Conservation (phyloP, 768 basidiomycete genomes). For the Gautieria morchelliformis region DNA sequence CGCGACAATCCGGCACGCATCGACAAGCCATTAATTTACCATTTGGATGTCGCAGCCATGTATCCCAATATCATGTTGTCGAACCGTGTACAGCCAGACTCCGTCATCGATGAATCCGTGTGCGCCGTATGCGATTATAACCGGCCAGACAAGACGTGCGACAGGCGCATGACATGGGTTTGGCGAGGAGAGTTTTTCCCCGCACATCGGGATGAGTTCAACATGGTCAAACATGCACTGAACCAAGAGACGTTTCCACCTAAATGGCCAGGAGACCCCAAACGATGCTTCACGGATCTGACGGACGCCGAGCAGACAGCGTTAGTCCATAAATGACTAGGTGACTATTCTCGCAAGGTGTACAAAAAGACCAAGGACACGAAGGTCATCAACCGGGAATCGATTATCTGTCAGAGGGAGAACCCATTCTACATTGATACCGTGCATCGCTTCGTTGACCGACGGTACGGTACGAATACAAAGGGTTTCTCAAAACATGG, state of each 20-base stretch:
- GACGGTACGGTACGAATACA: slow-evolving; percentile 97
- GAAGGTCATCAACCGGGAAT: slow-evolving; percentile 83
- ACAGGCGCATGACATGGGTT: slow-evolving; percentile 31
- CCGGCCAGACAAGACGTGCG: slow-evolving; percentile 90
- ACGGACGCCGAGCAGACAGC: slow-evolving; percentile 80
- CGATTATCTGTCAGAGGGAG: slow-evolving; percentile 95
- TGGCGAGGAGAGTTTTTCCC: slow-evolving; percentile 30
- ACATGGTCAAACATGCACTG: slow-evolving; percentile 96
- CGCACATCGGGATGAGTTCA: slow-evolving; percentile 92
- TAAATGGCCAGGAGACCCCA: slow-evolving; percentile 60
- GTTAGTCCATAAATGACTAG: slow-evolving; percentile 89
- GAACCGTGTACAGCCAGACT: slow-evolving; percentile 96
- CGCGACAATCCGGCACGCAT: slow-evolving; percentile 83
- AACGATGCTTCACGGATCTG: slow-evolving; percentile 78
- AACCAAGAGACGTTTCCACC: slow-evolving; percentile 91
- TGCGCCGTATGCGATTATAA: slow-evolving; percentile 99
- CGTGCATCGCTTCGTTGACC: slow-evolving; percentile 91
- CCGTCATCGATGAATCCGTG: slow-evolving; percentile 90
- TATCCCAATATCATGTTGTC: slow-evolving; percentile 99
- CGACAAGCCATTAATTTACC: slow-evolving; percentile 95
- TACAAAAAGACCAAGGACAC: slow-evolving; percentile 99
- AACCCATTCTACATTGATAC: slow-evolving; percentile 99
- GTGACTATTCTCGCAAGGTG: slow-evolving; percentile 97
- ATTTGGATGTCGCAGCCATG: slow-evolving; percentile 98
- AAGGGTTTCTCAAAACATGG: slow-evolving; percentile 97